These are phyloP conservation scores for Sechiopsis laciniata DNA, from an alignment of 306 rosid species.

Conservation along the genomic window DNA sequence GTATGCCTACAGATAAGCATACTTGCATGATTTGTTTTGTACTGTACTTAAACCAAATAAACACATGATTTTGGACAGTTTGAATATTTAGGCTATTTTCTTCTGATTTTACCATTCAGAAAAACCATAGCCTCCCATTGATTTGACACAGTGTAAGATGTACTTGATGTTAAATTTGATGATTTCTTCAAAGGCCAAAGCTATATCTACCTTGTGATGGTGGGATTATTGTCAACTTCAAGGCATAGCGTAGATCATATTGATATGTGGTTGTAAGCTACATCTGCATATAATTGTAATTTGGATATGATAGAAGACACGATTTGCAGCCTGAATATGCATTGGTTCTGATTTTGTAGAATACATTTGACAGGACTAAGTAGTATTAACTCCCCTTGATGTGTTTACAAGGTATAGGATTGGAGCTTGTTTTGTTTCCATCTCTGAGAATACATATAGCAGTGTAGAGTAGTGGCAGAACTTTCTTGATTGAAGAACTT, in stretches of 20 bases:
- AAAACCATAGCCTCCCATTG: background rate
- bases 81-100: background rate
- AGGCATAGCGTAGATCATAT: background rate
- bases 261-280: background rate
- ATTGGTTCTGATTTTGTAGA: background rate
- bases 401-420: background rate
- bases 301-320: background rate
- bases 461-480: background rate
- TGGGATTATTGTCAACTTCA: background rate
- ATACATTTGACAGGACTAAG: background rate
- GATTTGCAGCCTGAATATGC: slow-evolving; percentile 2
- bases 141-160: background rate
- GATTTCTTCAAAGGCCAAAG: background rate
- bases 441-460: background rate
- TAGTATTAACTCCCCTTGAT: background rate
- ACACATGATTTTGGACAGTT: background rate
- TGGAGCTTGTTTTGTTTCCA: slow-evolving; percentile 4
- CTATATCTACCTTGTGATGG: background rate
- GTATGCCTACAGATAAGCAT: background rate
- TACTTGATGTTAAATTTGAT: background rate
- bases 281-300: background rate
- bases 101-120: background rate
- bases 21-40: background rate
- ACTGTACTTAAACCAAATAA: background rate
- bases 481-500: slow-evolving; percentile 1